Evolutionary conservation across 345 rosid genomes (phyloP).

Genomic region (Dipteronia dyeriana): DNA sequence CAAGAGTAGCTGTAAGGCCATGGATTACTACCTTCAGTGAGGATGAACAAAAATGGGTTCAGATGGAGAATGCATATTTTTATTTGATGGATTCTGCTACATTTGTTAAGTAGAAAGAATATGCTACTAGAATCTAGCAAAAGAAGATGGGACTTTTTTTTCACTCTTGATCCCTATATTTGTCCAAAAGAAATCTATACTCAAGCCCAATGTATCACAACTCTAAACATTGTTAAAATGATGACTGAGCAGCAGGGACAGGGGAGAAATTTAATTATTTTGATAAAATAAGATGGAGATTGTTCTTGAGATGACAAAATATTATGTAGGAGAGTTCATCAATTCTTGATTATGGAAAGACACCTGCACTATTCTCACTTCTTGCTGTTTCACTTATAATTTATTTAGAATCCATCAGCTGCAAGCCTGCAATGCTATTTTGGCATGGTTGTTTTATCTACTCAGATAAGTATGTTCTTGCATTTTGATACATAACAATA

Average conservation of each 20-base stretch:
- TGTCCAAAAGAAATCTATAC: slow-evolving; percentile 6
- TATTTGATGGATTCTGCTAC: neutral
- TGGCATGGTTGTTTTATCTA: neutral
- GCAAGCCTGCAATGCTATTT: neutral
- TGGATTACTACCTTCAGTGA: neutral
- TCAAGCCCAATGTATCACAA: neutral
- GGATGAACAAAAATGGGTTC: neutral
- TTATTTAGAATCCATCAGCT: neutral
- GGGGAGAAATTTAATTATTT: neutral
- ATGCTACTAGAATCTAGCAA: neutral
- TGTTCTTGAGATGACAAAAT: neutral
- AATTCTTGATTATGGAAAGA: neutral
- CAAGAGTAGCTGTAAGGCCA: neutral
- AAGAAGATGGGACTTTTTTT: neutral
- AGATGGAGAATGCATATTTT: neutral
- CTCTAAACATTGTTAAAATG: neutral
- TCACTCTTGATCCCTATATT: neutral
- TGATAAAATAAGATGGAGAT: neutral
- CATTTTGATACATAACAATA: neutral
- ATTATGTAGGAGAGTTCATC: neutral
- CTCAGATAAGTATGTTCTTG: neutral
- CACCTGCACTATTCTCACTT: neutral
- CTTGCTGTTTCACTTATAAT: neutral
- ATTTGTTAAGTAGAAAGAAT: neutral
- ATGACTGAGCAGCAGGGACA: neutral